Evolutionary conservation across 106 monocot genomes (phyloP).

Genomic region (Allium cepa): DNA sequence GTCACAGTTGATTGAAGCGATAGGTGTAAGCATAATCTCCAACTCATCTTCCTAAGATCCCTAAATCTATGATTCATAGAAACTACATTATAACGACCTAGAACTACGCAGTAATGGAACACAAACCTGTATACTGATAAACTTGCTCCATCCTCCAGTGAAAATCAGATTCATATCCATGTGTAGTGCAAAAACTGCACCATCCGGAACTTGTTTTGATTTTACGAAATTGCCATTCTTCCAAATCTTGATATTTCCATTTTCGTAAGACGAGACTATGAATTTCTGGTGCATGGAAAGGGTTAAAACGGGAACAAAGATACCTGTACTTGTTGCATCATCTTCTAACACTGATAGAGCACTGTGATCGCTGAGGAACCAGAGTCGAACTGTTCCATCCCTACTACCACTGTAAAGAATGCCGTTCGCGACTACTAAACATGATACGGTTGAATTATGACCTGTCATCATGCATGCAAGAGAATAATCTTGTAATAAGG

Average conservation of each 20-base stretch:
- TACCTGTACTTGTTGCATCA: conserved; percentile 16
- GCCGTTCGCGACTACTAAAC: conserved; percentile 52
- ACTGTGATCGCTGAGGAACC: conserved; percentile 80
- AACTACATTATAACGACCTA: neutral
- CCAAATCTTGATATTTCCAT: conserved; percentile 88
- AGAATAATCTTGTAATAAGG: conserved; percentile 42
- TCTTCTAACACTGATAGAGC: conserved; percentile 54
- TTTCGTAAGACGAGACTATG: conserved; percentile 63
- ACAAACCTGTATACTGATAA: conserved; percentile 60
- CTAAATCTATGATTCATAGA: conserved; percentile 13
- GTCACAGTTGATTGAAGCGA: conserved; percentile 66
- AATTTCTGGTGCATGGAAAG: conserved; percentile 34
- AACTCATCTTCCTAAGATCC: conserved; percentile 41
- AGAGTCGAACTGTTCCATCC: conserved; percentile 85
- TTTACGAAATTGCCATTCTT: conserved; percentile 51
- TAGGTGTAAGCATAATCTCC: conserved; percentile 38
- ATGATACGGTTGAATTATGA: conserved; percentile 82
- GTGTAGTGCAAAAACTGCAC: conserved; percentile 66
- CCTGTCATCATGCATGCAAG: conserved; percentile 71
- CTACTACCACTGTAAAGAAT: conserved; percentile 96
- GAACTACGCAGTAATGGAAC: too few relatives aligned
- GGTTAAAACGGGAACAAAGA: conserved; percentile 48
- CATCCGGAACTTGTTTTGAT: conserved; percentile 47
- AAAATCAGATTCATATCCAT: conserved; percentile 52
- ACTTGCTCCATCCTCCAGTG: conserved; percentile 76